Evolutionary conservation across 1,284 basidiomycete species (phyloP).

Genomic region (Inonotus obliquus): DNA sequence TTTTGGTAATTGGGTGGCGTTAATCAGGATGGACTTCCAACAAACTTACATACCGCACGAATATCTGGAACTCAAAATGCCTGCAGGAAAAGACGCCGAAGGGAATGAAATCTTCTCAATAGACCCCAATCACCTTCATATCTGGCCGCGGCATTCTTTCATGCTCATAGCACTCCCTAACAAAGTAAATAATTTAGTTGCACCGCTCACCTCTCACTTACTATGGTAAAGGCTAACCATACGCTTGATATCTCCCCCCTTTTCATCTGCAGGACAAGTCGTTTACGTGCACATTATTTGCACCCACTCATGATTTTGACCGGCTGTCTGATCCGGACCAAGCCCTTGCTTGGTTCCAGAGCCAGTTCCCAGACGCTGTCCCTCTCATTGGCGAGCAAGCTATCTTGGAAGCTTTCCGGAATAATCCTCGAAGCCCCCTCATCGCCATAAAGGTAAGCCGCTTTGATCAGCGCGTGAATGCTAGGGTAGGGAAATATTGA

Average conservation of each 20-base stretch:
- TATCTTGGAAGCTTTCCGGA: constrained; percentile 71
- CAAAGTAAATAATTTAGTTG: constrained; percentile 53
- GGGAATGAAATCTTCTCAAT: constrained; percentile 72
- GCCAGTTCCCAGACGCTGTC: constrained; percentile 86
- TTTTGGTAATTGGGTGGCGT: constrained; percentile 4
- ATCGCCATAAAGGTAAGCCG: constrained; percentile 83
- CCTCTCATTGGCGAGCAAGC: constrained; percentile 76
- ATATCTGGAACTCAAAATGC: constrained; percentile 96
- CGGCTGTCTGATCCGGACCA: constrained; percentile 53
- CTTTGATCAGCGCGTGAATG: constrained; percentile 21
- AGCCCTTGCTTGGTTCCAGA: constrained; percentile 75
- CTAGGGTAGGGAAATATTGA: constrained; percentile 5
- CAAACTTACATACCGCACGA: constrained; percentile 95
- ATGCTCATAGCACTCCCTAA: constrained; percentile 99
- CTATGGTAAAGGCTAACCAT: background rate
- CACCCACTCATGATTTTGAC: constrained; percentile 78
- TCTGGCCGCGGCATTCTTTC: constrained; percentile 97
- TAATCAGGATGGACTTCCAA: constrained; percentile 81
- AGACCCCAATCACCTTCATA: constrained; percentile 95
- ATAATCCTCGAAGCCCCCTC: constrained; percentile 84
- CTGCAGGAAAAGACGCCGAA: constrained; percentile 61
- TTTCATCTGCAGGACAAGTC: constrained; percentile 59
- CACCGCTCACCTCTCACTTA: background rate
- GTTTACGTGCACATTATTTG: constrained; percentile 92
- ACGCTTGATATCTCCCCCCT: constrained; percentile 10